phyloP scores from a whole-genome alignment of 306 rosid genomes.

The Cicer bijugum region DNA sequence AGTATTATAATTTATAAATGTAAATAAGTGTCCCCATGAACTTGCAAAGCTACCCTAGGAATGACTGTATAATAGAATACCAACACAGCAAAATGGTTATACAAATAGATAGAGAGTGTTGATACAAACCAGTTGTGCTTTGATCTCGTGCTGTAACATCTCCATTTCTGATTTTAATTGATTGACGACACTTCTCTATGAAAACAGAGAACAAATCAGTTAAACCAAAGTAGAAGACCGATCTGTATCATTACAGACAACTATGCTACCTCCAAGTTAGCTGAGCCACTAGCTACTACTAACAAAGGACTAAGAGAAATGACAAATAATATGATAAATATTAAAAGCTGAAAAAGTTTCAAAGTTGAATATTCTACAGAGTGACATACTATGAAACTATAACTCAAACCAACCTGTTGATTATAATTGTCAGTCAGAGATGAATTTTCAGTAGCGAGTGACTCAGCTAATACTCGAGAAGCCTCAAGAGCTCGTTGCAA shows the following conservation, averaged over 20 bases:
- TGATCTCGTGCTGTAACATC: conserved; percentile 73
- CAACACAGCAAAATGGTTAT: conserved; percentile 24
- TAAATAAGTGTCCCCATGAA: conserved; percentile 22
- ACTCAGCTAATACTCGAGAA: conserved; percentile 77
- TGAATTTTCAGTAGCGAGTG: conserved; percentile 94
- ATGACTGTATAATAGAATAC: conserved; percentile 18
- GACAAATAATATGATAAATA: conserved; percentile 12
- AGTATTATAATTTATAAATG: conserved; percentile 25
- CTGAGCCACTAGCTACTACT: no score
- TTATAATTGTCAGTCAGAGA: conserved; percentile 88
- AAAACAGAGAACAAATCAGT: conserved; percentile 44
- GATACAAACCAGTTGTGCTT: conserved; percentile 73
- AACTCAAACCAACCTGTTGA: conserved; percentile 72
- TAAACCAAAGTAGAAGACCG: conserved; percentile 21
- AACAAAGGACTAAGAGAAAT: conserved; percentile 13
- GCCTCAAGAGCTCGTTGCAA: conserved; percentile 89
- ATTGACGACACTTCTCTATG: conserved; percentile 76
- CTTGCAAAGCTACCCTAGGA: conserved; percentile 26
- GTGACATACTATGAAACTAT: conserved; percentile 30
- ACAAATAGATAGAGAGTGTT: conserved; percentile 22
- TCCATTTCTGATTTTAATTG: conserved; percentile 90
- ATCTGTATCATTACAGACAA: conserved; percentile 17
- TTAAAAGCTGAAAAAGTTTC: conserved; percentile 15
- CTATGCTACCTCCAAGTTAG: conserved; percentile 14
- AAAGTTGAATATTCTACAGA: conserved; percentile 26